phyloP scores from a whole-genome alignment of 495 filamentous ascomycete genomes.

The Trichoderma orchidacearum region DNA sequence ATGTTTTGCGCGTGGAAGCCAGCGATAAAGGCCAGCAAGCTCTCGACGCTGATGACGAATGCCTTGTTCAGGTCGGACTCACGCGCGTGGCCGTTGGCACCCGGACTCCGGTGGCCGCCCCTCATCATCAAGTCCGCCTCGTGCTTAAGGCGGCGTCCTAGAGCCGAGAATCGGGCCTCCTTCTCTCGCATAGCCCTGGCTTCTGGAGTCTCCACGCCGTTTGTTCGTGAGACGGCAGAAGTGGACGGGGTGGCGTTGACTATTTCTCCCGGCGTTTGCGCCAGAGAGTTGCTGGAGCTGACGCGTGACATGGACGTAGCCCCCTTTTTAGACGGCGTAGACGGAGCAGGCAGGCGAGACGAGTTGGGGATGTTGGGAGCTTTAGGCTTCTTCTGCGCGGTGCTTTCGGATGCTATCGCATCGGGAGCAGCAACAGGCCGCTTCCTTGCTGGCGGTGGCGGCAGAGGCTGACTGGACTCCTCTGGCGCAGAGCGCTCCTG shows the following conservation, averaged over 20 bases:
- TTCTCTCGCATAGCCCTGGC: slow-evolving; percentile 9
- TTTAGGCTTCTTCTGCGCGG: slow-evolving; percentile 28
- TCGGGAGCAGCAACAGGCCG: background rate
- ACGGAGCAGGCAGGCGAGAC: slow-evolving; percentile 11
- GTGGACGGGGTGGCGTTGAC: slow-evolving; percentile 23
- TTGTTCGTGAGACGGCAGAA: slow-evolving; percentile 6
- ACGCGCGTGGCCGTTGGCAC: background rate
- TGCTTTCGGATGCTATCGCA: background rate
- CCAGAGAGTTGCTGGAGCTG: slow-evolving; percentile 29
- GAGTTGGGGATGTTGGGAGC: slow-evolving; percentile 13
- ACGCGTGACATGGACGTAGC: slow-evolving; percentile 32
- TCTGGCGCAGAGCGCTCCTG: slow-evolving; percentile 29
- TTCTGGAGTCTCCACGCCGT: slow-evolving; percentile 5
- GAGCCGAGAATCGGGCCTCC: slow-evolving; percentile 11
- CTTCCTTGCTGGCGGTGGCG: slow-evolving; percentile 1
- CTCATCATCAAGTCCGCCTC: slow-evolving; percentile 25
- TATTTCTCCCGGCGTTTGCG: slow-evolving; percentile 23
- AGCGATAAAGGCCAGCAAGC: slow-evolving; percentile 26
- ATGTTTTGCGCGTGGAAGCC: slow-evolving; percentile 18
- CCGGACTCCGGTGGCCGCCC: background rate
- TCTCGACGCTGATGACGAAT: slow-evolving; percentile 22
- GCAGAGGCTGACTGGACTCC: slow-evolving; percentile 14
- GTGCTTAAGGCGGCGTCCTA: slow-evolving; percentile 30
- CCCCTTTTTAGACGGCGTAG: slow-evolving; percentile 28
- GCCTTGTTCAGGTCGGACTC: slow-evolving; percentile 14